Percentiles rank a stretch among this genome's conserved stretches.
Evolutionary conservation across 2,329 filamentous ascomycete genomes (phyloP).

Genomic region (Aspergillus sp.): DNA sequence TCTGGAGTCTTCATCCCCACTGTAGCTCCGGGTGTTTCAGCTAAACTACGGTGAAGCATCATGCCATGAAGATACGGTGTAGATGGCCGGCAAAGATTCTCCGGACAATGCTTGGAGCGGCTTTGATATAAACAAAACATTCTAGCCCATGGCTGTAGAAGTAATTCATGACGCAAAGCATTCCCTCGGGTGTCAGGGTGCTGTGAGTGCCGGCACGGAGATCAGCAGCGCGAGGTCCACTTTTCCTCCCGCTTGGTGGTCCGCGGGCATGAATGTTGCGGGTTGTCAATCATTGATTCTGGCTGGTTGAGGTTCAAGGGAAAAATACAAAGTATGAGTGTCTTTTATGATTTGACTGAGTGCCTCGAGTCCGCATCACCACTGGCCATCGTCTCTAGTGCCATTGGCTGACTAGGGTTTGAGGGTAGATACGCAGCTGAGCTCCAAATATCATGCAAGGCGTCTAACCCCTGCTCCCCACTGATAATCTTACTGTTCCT

Average conservation of each 20-base stretch:
- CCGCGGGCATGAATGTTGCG: neutral
- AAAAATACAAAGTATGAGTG: no score
- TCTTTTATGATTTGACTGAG: no score
- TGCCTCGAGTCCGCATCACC: no score
- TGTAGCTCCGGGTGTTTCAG: neutral
- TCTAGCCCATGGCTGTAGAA: neutral
- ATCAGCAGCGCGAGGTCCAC: neutral
- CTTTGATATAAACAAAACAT: neutral
- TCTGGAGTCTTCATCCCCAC: neutral
- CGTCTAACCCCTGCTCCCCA: no score
- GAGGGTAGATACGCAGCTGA: no score
- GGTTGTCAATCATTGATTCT: neutral
- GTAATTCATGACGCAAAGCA: neutral
- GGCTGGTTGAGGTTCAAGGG: no score
- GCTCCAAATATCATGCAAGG: no score
- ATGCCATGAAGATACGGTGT: neutral
- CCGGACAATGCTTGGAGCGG: neutral
- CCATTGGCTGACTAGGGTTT: no score
- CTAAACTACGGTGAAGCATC: neutral
- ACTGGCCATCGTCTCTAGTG: no score
- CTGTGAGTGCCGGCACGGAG: neutral
- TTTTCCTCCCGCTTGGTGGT: neutral
- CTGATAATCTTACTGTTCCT: no score
- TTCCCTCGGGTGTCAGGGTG: neutral
- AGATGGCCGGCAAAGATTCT: neutral